These are phyloP conservation scores for Kwoniella mangroviensis DNA, from an alignment of 768 basidiomycete genomes.

Conservation along the genomic window DNA sequence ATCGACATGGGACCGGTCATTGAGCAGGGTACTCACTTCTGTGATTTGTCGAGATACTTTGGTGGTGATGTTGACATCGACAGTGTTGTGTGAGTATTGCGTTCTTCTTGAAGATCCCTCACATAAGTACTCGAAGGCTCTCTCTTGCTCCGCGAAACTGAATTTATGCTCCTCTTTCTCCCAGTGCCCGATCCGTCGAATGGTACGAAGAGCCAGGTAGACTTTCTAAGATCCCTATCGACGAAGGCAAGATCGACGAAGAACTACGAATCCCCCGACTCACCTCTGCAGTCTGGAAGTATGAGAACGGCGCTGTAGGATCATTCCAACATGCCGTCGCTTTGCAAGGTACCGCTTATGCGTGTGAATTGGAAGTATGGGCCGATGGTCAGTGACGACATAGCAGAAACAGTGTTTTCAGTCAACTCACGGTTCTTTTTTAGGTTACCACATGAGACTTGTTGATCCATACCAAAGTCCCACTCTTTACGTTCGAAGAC, in stretches of 20 bases:
- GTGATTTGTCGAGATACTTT: slow-evolving; percentile 94
- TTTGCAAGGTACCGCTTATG: slow-evolving; percentile 89
- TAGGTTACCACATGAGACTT: slow-evolving; percentile 67
- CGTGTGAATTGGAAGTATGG: slow-evolving; percentile 90
- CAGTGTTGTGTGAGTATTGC: slow-evolving; percentile 60
- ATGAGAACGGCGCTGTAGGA: slow-evolving; percentile 90
- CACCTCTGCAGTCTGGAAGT: slow-evolving; percentile 96
- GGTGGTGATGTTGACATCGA: slow-evolving; percentile 91
- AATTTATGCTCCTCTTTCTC: slow-evolving; percentile 5
- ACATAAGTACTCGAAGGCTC: too few species aligned
- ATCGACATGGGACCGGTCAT: slow-evolving; percentile 59
- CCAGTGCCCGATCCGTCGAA: slow-evolving; percentile 77
- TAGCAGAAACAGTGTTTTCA: not conserved
- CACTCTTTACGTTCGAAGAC: slow-evolving; percentile 73
- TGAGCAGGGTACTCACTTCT: slow-evolving; percentile 81
- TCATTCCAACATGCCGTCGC: slow-evolving; percentile 87
- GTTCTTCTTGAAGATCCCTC: too few species aligned
- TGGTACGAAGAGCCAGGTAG: slow-evolving; percentile 88
- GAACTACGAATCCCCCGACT: slow-evolving; percentile 93
- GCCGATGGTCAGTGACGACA: slow-evolving; percentile 69
- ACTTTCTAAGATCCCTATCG: slow-evolving; percentile 77
- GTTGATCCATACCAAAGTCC: slow-evolving; percentile 91
- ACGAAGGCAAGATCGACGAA: slow-evolving; percentile 80
- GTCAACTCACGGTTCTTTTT: slow-evolving; percentile 65
- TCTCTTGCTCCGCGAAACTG: too few species aligned